Evolutionary conservation across 148 eudicot species (phyloP).

Genomic region (Hydrangea macrophylla): DNA sequence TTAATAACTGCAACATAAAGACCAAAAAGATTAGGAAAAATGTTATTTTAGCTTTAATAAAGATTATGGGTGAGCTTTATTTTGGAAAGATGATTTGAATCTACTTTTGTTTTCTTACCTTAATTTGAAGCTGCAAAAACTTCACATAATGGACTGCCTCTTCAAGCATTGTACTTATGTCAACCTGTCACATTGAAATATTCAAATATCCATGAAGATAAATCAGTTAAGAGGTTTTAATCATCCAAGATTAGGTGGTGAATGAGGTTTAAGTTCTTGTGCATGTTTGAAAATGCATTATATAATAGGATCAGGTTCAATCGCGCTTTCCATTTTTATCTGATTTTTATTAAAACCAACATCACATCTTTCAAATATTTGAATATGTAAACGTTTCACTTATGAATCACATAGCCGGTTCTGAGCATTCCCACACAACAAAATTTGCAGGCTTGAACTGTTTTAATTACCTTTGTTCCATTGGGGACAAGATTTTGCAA

Average conservation of each 20-base stretch:
- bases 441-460: too few species aligned
- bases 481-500: constrained; percentile 50
- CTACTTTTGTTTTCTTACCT: constrained; percentile 23
- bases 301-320: too few species aligned
- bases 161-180: constrained; percentile 59
- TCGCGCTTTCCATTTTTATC: too few species aligned
- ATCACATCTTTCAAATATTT: too few species aligned
- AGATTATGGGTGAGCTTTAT: not conserved
- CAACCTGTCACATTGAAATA: constrained; percentile 35
- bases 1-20: constrained; percentile 50
- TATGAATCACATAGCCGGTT: too few species aligned
- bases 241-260: not conserved
- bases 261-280: too few species aligned
- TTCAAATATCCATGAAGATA: not conserved
- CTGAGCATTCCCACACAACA: too few species aligned
- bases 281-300: too few species aligned
- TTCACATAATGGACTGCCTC: constrained; percentile 50
- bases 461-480: constrained; percentile 40
- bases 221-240: not conserved
- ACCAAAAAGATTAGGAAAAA: not conserved
- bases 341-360: too few species aligned
- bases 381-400: too few species aligned
- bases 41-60: not conserved
- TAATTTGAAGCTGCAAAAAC: constrained; percentile 53
- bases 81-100: not conserved